phyloP scores from a whole-genome alignment of 805 yeast genomes.

The Sugiyamaella lignohabitans region DNA sequence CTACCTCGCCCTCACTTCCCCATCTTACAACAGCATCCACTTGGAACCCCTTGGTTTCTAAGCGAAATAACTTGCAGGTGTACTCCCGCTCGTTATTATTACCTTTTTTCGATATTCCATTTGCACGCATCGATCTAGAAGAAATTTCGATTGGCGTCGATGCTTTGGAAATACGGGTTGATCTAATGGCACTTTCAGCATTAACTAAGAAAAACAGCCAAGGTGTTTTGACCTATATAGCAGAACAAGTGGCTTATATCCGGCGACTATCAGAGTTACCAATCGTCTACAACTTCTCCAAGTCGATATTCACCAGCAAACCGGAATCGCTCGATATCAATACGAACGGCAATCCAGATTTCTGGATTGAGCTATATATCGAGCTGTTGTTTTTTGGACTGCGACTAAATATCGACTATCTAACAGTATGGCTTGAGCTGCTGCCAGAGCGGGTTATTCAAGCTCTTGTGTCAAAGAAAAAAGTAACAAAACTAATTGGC shows the following conservation, averaged over 20 bases:
- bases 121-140: slow-evolving; percentile 6
- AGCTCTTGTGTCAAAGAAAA: not conserved
- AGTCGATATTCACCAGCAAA: slow-evolving; percentile 3
- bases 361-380: slow-evolving; percentile 7
- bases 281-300: slow-evolving; percentile 7
- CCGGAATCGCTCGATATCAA: slow-evolving; percentile 1
- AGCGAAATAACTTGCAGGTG: not conserved
- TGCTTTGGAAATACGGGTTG: slow-evolving; percentile 9
- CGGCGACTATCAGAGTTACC: slow-evolving; percentile 5
- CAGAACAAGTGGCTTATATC: slow-evolving; percentile 6
- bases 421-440: slow-evolving; percentile 7
- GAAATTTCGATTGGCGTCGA: slow-evolving; percentile 8
- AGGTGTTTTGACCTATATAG: slow-evolving; percentile 4
- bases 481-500: slow-evolving; percentile 5
- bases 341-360: slow-evolving; percentile 1
- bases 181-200: slow-evolving; percentile 9
- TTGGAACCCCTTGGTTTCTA: not conserved
- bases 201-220: not conserved
- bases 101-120: slow-evolving; percentile 8
- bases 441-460: slow-evolving; percentile 4
- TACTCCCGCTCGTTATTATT: slow-evolving; percentile 4
- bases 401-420: slow-evolving; percentile 9
- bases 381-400: slow-evolving; percentile 4
- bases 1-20: not conserved
- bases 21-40: not conserved